Percentiles rank a stretch among this genome's conserved stretches.
phyloP scores from a whole-genome alignment of 345 rosid genomes.

The Boechera retrofracta region DNA sequence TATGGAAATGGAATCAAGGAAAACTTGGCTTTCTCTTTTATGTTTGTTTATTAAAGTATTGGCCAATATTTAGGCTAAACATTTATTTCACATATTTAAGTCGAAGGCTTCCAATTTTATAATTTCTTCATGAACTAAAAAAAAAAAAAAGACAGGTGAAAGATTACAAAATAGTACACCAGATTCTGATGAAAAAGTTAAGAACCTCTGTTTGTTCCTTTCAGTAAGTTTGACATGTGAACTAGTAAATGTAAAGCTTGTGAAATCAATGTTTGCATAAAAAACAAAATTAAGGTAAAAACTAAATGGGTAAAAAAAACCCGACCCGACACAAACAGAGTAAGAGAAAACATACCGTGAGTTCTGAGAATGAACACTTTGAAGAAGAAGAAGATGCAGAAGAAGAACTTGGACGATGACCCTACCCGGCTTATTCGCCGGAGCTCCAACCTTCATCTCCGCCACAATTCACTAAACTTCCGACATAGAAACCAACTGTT shows the following conservation, averaged over 20 bases:
- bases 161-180: conserved; percentile 25
- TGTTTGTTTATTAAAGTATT: background rate
- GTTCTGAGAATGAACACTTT: conserved; percentile 39
- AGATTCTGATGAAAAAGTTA: conserved; percentile 36
- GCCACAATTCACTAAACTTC: conserved; percentile 32
- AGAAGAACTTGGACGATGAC: conserved; percentile 33
- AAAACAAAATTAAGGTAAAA: background rate
- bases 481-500: conserved; percentile 20
- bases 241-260: conserved; percentile 16
- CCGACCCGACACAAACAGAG: conserved; percentile 39
- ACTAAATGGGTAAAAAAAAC: background rate
- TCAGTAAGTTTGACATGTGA: conserved; percentile 46
- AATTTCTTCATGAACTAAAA: background rate
- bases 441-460: conserved; percentile 43
- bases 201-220: conserved; percentile 18
- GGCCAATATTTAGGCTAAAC: background rate
- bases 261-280: conserved; percentile 3
- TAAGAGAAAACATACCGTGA: conserved; percentile 38
- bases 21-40: conserved; percentile 25
- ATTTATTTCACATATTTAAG: background rate
- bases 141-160: background rate
- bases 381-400: conserved; percentile 32
- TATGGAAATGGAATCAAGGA: conserved; percentile 23
- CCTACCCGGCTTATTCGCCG: conserved; percentile 17
- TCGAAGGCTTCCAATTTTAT: background rate